Percentiles rank a stretch among this genome's conserved stretches.
Evolutionary conservation across 2,329 filamentous ascomycete genomes (phyloP).

Genomic region (Diplocarpon mali): DNA sequence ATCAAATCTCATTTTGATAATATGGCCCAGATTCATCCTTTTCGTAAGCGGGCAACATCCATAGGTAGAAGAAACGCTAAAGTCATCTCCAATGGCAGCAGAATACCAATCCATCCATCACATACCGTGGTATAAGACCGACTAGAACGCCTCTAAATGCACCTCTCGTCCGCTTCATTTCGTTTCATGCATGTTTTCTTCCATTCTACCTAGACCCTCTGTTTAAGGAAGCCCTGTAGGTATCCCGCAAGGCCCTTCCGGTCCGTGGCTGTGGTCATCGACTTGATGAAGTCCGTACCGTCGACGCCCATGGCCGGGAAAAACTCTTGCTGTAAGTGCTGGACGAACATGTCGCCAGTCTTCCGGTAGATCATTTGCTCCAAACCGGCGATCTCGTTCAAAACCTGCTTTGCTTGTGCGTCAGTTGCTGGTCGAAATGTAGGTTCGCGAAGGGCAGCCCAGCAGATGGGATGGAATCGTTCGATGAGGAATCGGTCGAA

Average conservation of each 20-base stretch:
- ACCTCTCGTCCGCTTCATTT: conserved; percentile 4
- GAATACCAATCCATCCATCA: conserved; percentile 8
- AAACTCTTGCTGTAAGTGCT: conserved; percentile 51
- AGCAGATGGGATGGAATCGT: conserved; percentile 79
- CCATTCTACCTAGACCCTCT: conserved; percentile 13
- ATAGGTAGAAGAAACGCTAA: conserved; percentile 7
- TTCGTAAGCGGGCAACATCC: too few relatives aligned
- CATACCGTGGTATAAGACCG: conserved; percentile 8
- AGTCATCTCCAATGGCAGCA: conserved; percentile 9
- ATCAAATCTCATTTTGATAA: too few relatives aligned
- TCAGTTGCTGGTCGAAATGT: conserved; percentile 71
- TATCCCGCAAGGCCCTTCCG: conserved; percentile 54
- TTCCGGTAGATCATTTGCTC: conserved; percentile 88
- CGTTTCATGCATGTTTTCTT: background rate
- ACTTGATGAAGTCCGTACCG: conserved; percentile 46
- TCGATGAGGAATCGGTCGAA: conserved; percentile 88
- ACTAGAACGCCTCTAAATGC: conserved; percentile 16
- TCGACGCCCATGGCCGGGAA: conserved; percentile 55
- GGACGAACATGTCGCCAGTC: conserved; percentile 71
- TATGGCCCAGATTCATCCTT: too few relatives aligned
- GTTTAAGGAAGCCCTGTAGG: conserved; percentile 45
- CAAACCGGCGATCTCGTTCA: conserved; percentile 76
- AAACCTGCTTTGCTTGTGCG: conserved; percentile 77
- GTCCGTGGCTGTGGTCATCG: conserved; percentile 46
- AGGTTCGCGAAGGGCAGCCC: conserved; percentile 73